Evolutionary conservation across 2,329 filamentous ascomycete genomes (phyloP).

Genomic region (Blastomyces gilchristii): DNA sequence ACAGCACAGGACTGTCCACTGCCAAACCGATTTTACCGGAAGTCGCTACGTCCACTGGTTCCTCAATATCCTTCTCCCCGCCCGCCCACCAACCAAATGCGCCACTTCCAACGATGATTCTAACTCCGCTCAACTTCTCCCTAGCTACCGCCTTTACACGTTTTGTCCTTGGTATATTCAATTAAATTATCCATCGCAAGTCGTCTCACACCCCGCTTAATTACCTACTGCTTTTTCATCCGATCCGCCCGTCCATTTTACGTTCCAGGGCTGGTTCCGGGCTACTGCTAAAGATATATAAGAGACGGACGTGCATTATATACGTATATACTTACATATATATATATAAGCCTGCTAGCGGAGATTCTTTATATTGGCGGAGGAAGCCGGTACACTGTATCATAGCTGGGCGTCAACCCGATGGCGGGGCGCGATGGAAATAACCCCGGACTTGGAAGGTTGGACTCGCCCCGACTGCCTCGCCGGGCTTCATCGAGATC

Average conservation of each 20-base stretch:
- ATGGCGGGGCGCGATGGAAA: slow-evolving; percentile 12
- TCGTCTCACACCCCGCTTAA: no score
- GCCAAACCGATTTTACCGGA: no score
- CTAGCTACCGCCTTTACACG: background rate
- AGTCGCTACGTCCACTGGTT: no score
- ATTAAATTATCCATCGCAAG: background rate
- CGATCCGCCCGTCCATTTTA: no score
- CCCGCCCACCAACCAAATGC: background rate
- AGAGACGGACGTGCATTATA: background rate
- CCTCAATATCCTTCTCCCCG: no score
- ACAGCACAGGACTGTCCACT: no score
- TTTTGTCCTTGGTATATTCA: background rate
- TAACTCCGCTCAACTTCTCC: background rate
- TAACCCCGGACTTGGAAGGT: slow-evolving; percentile 5
- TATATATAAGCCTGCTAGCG: background rate
- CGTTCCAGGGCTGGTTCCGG: no score
- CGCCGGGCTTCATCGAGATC: slow-evolving; percentile 12
- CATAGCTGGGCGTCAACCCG: background rate
- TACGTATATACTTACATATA: background rate
- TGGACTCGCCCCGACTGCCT: slow-evolving; percentile 7
- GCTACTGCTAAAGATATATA: no score
- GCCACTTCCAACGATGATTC: background rate
- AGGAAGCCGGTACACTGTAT: background rate
- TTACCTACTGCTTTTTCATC: background rate
- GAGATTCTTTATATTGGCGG: background rate